Base-by-base conservation (phyloP, 73 alveolate genomes). In the Paramecium sonneborni region DNA sequence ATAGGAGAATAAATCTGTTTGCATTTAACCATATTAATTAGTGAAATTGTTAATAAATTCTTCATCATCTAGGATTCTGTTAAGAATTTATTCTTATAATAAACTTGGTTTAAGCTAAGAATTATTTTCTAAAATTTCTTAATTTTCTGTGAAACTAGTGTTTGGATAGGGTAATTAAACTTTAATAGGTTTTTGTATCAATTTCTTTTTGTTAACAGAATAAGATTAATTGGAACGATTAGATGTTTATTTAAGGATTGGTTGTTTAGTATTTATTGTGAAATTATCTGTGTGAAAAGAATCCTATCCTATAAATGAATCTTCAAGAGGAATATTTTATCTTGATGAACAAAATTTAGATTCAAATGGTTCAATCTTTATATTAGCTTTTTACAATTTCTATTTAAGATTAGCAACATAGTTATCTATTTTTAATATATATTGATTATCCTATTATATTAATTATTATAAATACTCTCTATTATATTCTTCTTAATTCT, bases 1-100 rank as follows among this genome's bases (percentile, higher is more conserved):
- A 18, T 52, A 52, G 0, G 68, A 52, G 15, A 52, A 52, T 52
- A 52, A 52, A 52, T 52, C 68, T 52, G 68, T 52, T 20, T 52
- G 35, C 68, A 52, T 52, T 23, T 52, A 52, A 18, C 23, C 68
- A 52, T 15, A 74, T 14, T 74, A 18, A 34, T 74, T 21, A 37
- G 21, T 37, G 18, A 74, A 37, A 18, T 74, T 74, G n/a, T 32
- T 37, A 1, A 39, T 12, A 18, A 74, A 37, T 74, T 74, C 87
- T 74, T 74, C 87, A 34, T 74, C 87, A 74, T 74, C 58, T 20
- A 74, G 12, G 14, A 74, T 74, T 74, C 87, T 34, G 58, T 74
- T 74, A n/a, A 74, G 87, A 39, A 74, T 37, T 74, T 74, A 39
- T 74, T 74, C 87, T n/a, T 74, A 10, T 74, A 74, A 74, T 34